Evolutionary conservation across 495 filamentous ascomycete genomes (phyloP).

Genomic region (Staphylotrichum longicolle): DNA sequence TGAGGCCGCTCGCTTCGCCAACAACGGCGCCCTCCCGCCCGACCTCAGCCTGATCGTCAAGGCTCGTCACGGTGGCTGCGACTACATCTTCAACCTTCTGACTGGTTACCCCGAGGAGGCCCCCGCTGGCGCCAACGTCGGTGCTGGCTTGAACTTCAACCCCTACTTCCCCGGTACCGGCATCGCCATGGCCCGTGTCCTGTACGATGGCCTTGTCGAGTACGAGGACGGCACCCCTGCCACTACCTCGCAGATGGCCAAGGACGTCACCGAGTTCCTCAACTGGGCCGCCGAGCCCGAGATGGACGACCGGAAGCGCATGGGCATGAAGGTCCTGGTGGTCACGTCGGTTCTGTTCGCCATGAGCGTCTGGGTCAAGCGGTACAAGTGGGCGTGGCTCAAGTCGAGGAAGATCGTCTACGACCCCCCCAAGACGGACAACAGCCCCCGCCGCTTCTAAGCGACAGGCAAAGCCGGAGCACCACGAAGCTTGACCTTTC

Average conservation of each 20-base stretch:
- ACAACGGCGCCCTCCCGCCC: conserved; percentile 95
- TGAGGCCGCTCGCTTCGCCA: conserved; percentile 95
- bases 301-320: conserved; percentile 98
- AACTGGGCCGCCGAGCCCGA: conserved; percentile 99
- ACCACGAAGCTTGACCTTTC: conserved; percentile 28
- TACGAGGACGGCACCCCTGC: conserved; percentile 97
- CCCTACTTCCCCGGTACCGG: conserved; percentile 99
- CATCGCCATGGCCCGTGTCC: conserved; percentile 97
- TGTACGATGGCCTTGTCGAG: conserved; percentile 96
- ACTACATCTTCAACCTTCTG: conserved; percentile 95
- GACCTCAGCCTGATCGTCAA: conserved; percentile 98
- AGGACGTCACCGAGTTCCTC: conserved; percentile 97
- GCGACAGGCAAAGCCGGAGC: conserved; percentile 6
- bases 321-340: conserved; percentile 92
- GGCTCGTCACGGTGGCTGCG: conserved; percentile 93
- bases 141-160: conserved; percentile 96
- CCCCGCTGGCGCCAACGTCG: conserved; percentile 78
- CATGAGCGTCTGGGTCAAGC: conserved; percentile 95
- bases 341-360: conserved; percentile 76
- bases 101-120: conserved; percentile 99
- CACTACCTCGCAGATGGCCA: conserved; percentile 97
- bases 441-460: conserved; percentile 39
- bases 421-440: conserved; percentile 61
- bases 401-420: conserved; percentile 94
- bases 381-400: conserved; percentile 94